These are phyloP conservation scores for Lotmaria passim DNA, from an alignment of 208 protist genomes.

Conservation along the genomic window DNA sequence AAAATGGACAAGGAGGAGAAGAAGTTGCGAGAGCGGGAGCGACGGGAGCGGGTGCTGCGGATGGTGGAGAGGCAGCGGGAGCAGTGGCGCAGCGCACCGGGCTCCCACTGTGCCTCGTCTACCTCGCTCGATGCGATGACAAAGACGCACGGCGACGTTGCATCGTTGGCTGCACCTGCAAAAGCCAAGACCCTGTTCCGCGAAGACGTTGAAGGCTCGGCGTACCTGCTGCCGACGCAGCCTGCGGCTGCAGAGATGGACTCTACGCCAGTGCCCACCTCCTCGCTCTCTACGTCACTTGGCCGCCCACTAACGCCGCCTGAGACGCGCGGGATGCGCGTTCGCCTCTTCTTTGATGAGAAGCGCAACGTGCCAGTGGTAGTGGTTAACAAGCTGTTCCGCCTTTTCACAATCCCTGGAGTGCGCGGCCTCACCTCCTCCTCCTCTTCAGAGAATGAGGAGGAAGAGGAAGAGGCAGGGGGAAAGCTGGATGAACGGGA, in stretches of 20 bases:
- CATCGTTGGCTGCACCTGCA: neutral
- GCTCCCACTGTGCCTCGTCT: neutral
- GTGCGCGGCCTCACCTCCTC: slow-evolving; percentile 20
- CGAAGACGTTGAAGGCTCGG: slow-evolving; percentile 41
- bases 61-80: slow-evolving; percentile 25
- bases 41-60: slow-evolving; percentile 9
- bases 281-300: slow-evolving; percentile 1
- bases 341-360: slow-evolving; percentile 53
- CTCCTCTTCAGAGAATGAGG: slow-evolving; percentile 23
- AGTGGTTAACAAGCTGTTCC: slow-evolving; percentile 66
- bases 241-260: neutral
- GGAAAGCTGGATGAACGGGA: neutral
- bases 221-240: slow-evolving; percentile 34
- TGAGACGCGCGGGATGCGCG: slow-evolving; percentile 46
- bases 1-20: slow-evolving; percentile 26
- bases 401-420: slow-evolving; percentile 48
- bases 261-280: neutral
- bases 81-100: slow-evolving; percentile 15
- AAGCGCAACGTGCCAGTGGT: slow-evolving; percentile 49
- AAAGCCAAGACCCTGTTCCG: slow-evolving; percentile 18
- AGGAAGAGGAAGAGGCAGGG: neutral
- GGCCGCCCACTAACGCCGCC: slow-evolving; percentile 2
- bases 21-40: slow-evolving; percentile 3
- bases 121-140: slow-evolving; percentile 7
- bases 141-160: neutral